phyloP scores from a whole-genome alignment of 441 rosid genomes.

The Adansonia madagascariensis region DNA sequence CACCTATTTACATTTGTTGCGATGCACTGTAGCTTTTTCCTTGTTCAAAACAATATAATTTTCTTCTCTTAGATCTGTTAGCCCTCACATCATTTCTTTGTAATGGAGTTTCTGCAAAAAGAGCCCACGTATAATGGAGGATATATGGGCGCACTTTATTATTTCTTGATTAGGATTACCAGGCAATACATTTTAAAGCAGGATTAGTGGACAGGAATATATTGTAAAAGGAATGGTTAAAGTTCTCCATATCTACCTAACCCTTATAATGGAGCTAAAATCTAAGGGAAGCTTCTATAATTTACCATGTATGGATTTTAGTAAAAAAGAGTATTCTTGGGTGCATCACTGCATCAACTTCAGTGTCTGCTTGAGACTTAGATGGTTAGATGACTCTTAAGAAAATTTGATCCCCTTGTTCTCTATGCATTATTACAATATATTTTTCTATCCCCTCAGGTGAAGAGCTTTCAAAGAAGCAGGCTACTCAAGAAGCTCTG shows the following conservation, averaged over 20 bases:
- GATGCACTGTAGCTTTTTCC: slow-evolving; percentile 16
- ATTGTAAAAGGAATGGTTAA: background rate
- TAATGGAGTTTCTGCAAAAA: background rate
- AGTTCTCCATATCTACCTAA: background rate
- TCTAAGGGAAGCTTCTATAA: slow-evolving; percentile 10
- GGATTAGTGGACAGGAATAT: background rate
- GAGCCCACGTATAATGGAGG: slow-evolving; percentile 2
- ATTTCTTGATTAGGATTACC: background rate
- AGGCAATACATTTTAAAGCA: background rate
- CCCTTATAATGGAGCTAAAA: background rate
- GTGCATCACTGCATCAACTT: slow-evolving; percentile 7
- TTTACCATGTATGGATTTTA: background rate
- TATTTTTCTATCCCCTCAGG: slow-evolving; percentile 52
- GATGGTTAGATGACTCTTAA: slow-evolving; percentile 7
- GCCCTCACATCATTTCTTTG: background rate
- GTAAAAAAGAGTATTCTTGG: background rate
- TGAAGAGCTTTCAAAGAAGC: slow-evolving; percentile 98
- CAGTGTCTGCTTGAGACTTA: background rate
- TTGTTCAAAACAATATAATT: slow-evolving; percentile 9
- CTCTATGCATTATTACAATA: background rate
- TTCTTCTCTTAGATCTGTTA: background rate
- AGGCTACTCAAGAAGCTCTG: slow-evolving; percentile 93
- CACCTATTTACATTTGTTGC: slow-evolving; percentile 17
- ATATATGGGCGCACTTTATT: background rate
- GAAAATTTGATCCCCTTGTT: background rate